Base-by-base conservation (phyloP, 352 stramenopile species). In the Globisporangium nunn region DNA sequence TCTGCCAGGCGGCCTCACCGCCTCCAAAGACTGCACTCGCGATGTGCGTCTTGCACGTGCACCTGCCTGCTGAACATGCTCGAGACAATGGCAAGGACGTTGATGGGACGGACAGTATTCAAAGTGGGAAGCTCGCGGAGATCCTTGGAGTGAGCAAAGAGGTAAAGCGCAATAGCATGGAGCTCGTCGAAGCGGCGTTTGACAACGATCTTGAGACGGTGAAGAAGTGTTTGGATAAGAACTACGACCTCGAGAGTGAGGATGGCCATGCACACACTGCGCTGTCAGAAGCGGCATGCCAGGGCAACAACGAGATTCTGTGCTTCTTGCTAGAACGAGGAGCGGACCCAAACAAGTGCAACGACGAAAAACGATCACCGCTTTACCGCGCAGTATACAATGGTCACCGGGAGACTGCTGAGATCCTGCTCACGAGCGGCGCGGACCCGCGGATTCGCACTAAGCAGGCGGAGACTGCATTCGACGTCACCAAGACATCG, bases 121-220 rank as follows among this genome's bases (percentile, higher is more conserved):
- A 40, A 29, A 53, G 33, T 50, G 54, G 33, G 3, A 18, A 23
- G 44, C 64, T 91, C 10, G 78, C 81, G 0, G 80, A 72, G 31
- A 53, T 72, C 0, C 64, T 91, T 3, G 81, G 81, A 11, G 66
- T 91, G 4, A 35, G 55, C 10, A 84, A 86, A 54, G 74, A 88
- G 46, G 67, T 72, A 4, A 86, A 80, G 50, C 68, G 78, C 28
- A 97, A 95, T 59, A 93, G 75, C 29, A 48, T 73, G 0, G 77
- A 94, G 43, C 60, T 97, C 15, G 87, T 97, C 30, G 89, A 97
- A 62, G 83, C 80, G 29, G 87, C 85, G 18, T 97, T 97, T 59
- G 89, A 97, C 41, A 78, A 87, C 33, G 85, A 97, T 17, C 55
- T 96, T 18, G 82, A 87, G 0, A 71, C 67, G 2, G 67, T 96